Evolutionary conservation across 2,329 filamentous ascomycete genomes (phyloP).

Genomic region (Pseudocercospora eumusae): DNA sequence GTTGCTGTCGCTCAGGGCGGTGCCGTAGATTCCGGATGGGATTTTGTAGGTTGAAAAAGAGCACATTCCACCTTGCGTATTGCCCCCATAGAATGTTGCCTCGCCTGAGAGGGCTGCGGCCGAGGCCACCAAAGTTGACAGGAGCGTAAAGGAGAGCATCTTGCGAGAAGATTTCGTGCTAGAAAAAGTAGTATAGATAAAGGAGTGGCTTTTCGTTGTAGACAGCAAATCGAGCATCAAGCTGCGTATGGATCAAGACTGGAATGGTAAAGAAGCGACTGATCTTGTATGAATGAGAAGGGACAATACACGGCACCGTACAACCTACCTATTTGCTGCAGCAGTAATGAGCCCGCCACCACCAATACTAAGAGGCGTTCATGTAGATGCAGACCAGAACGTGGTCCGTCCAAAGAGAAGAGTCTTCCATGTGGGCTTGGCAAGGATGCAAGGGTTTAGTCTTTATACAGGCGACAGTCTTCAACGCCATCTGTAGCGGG

Average conservation of each 20-base stretch:
- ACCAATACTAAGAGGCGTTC: background rate
- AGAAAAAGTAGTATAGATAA: background rate
- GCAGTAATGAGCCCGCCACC: background rate
- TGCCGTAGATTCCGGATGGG: slow-evolving; percentile 60
- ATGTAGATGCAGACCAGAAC: slow-evolving; percentile 1
- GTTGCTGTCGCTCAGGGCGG: slow-evolving; percentile 60
- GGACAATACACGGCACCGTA: background rate
- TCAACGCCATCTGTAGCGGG: background rate
- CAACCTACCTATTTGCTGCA: background rate
- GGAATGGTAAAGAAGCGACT: background rate
- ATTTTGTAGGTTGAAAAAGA: slow-evolving; percentile 65
- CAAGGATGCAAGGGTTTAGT: background rate
- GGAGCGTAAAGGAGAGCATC: slow-evolving; percentile 20
- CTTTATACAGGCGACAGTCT: background rate
- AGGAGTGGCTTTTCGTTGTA: background rate
- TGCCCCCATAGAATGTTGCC: slow-evolving; percentile 35
- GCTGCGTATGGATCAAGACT: background rate
- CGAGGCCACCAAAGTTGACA: slow-evolving; percentile 26
- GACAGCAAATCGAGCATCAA: background rate
- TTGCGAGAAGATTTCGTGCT: slow-evolving; percentile 8
- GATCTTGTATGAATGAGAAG: background rate
- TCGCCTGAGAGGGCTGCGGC: slow-evolving; percentile 27
- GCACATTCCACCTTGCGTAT: slow-evolving; percentile 59
- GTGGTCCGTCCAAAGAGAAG: background rate
- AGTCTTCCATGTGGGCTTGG: background rate